A percentile compares a stretch with the other conserved stretches of the same genome.
Evolutionary conservation across 495 filamentous ascomycete species (phyloP).

Genomic region (Rostrohypoxylon terebratum): DNA sequence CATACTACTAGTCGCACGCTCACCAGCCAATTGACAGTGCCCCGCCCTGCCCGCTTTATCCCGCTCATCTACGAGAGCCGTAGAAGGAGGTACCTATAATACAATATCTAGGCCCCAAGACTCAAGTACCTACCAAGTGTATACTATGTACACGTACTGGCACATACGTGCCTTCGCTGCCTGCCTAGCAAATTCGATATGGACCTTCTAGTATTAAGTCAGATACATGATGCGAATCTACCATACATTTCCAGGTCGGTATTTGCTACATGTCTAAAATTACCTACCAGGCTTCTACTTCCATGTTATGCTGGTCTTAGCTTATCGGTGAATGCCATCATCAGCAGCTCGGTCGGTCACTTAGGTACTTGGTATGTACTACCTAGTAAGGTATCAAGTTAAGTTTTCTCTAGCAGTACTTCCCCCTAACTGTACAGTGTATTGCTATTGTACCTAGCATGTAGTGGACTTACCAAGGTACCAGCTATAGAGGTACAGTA

Average conservation of each 20-base stretch:
- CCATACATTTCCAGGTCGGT: neutral
- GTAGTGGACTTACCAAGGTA: neutral
- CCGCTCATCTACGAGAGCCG: neutral
- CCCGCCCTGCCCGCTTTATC: slow-evolving; percentile 35
- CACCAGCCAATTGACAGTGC: slow-evolving; percentile 26
- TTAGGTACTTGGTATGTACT: neutral
- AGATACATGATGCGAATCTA: neutral
- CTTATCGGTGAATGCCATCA: slow-evolving; percentile 32
- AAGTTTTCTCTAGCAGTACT: too few species aligned
- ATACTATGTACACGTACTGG: neutral
- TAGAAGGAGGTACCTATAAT: neutral
- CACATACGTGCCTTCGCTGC: neutral
- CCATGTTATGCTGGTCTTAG: slow-evolving; percentile 2
- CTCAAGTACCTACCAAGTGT: too few species aligned
- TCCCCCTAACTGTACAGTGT: too few species aligned
- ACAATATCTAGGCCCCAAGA: too few species aligned
- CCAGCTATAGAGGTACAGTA: neutral
- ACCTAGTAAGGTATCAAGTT: too few species aligned
- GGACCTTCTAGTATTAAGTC: neutral
- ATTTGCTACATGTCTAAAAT: too few species aligned
- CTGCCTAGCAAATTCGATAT: neutral
- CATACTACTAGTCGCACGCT: too few species aligned
- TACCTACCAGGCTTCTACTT: too few species aligned
- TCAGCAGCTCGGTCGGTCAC: slow-evolving; percentile 19
- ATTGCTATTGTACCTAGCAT: too few species aligned